Evolutionary conservation across 164 flowering plant species (phyloP).

Genomic region (Tetracentron sinense): DNA sequence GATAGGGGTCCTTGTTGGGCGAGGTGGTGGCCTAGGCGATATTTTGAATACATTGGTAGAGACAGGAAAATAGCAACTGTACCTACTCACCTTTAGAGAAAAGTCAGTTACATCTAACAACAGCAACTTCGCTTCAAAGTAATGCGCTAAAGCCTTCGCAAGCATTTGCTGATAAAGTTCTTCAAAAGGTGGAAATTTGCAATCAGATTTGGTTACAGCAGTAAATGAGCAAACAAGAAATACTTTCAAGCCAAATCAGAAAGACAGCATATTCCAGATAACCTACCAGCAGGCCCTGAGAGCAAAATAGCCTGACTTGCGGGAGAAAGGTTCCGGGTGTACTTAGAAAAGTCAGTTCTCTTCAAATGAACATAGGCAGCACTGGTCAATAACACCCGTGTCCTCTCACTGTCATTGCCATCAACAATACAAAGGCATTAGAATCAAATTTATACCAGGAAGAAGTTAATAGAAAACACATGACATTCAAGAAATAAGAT

Average conservation of each 20-base stretch:
- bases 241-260: neutral
- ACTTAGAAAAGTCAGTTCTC: constrained; percentile 68
- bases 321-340: constrained; percentile 84
- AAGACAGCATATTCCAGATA: neutral
- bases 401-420: constrained; percentile 69
- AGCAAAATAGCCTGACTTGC: constrained; percentile 89
- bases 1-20: no score
- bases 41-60: no score
- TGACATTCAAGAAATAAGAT: no score
- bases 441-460: neutral
- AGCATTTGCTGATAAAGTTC: constrained; percentile 97
- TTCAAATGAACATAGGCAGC: constrained; percentile 93
- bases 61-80: neutral
- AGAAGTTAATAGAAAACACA: no score
- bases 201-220: constrained; percentile 6
- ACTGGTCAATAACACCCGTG: constrained; percentile 74
- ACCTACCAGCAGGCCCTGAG: constrained; percentile 93
- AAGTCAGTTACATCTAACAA: constrained; percentile 84
- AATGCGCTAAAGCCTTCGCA: constrained; percentile 93
- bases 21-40: no score
- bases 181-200: constrained; percentile 24
- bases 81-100: constrained; percentile 61
- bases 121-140: constrained; percentile 83
- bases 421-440: constrained; percentile 4
- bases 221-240: neutral